These are phyloP conservation scores for Pelargonium fulgidum DNA, from an alignment of 441 rosid genomes.

Conservation along the genomic window DNA sequence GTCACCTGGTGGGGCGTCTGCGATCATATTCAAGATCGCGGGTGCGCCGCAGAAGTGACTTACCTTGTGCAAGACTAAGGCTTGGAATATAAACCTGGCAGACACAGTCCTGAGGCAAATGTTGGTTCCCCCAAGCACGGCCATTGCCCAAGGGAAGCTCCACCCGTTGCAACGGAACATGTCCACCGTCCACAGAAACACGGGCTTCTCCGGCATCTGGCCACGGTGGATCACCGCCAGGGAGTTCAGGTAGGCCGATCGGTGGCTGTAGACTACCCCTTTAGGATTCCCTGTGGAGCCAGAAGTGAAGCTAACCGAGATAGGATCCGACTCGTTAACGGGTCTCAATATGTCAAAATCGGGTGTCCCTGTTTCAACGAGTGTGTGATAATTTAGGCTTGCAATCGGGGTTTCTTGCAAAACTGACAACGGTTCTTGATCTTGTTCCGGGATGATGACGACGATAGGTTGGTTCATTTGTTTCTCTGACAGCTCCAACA, in stretches of 20 bases:
- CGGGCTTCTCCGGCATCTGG: slow-evolving; percentile 28
- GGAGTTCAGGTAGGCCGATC: slow-evolving; percentile 48
- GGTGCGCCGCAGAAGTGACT: slow-evolving; percentile 51
- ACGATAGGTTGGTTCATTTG: slow-evolving; percentile 25
- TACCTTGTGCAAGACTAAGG: slow-evolving; percentile 30
- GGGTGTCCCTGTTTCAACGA: slow-evolving; percentile 24
- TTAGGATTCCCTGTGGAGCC: slow-evolving; percentile 61
- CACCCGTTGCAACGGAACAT: slow-evolving; percentile 69
- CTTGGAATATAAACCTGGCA: slow-evolving; percentile 27
- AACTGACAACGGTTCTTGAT: slow-evolving; percentile 6
- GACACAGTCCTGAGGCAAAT: slow-evolving; percentile 40
- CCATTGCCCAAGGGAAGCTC: slow-evolving; percentile 54
- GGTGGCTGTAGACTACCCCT: slow-evolving; percentile 50
- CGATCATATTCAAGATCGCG: slow-evolving; percentile 33
- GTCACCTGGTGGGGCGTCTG: slow-evolving; percentile 15
- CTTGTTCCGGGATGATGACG: slow-evolving; percentile 26
- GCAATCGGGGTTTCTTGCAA: neutral
- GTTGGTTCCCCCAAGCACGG: slow-evolving; percentile 46
- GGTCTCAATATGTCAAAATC: slow-evolving; percentile 33
- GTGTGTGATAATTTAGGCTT: slow-evolving; percentile 25
- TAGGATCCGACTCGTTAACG: slow-evolving; percentile 38
- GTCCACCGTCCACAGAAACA: slow-evolving; percentile 56
- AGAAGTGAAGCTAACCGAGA: slow-evolving; percentile 49
- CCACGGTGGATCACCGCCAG: slow-evolving; percentile 34
- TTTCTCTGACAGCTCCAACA: slow-evolving; percentile 17